A percentile compares a stretch with the other conserved stretches of the same genome.
Evolutionary conservation across 495 filamentous ascomycete species (phyloP).

Genomic region (Saxispiralis lemnorum): DNA sequence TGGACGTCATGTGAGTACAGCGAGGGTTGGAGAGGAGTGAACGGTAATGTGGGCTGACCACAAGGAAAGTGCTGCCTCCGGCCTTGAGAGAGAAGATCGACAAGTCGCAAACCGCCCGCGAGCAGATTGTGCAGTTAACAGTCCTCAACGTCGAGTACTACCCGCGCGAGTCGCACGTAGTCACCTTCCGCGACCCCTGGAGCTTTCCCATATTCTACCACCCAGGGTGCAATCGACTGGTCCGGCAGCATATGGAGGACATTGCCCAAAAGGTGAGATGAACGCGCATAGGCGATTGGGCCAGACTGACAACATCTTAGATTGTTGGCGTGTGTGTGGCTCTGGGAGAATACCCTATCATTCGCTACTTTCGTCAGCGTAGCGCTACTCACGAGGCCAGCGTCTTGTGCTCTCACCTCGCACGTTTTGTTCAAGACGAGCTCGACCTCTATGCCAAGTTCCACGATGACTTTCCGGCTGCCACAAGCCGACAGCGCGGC

Average conservation of each 20-base stretch:
- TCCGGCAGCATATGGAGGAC: slow-evolving; percentile 59
- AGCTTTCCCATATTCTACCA: slow-evolving; percentile 89
- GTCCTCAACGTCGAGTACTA: slow-evolving; percentile 73
- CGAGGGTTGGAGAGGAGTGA: neutral
- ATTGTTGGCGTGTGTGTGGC: slow-evolving; percentile 68
- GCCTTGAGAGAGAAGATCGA: slow-evolving; percentile 39
- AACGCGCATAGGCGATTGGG: slow-evolving; percentile 7
- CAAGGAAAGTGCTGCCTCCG: slow-evolving; percentile 33
- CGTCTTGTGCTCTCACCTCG: slow-evolving; percentile 71
- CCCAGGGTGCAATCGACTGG: slow-evolving; percentile 68
- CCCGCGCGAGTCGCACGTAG: slow-evolving; percentile 74
- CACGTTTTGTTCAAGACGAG: slow-evolving; percentile 80
- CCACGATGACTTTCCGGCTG: slow-evolving; percentile 70
- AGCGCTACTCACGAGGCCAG: slow-evolving; percentile 66
- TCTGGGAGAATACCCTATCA: slow-evolving; percentile 72
- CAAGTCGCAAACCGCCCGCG: slow-evolving; percentile 39
- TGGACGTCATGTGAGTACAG: slow-evolving; percentile 57
- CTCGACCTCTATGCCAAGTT: slow-evolving; percentile 70
- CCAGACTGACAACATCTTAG: slow-evolving; percentile 26
- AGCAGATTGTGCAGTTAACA: slow-evolving; percentile 53
- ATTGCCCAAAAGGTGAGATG: slow-evolving; percentile 66
- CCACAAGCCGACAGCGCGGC: slow-evolving; percentile 63
- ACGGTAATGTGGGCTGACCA: neutral
- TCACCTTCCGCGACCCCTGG: slow-evolving; percentile 84
- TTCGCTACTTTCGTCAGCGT: slow-evolving; percentile 71